A percentile compares a stretch with the other conserved stretches of the same genome.
phyloP scores from a whole-genome alignment of 441 rosid species.

The Eruca vesicaria region DNA sequence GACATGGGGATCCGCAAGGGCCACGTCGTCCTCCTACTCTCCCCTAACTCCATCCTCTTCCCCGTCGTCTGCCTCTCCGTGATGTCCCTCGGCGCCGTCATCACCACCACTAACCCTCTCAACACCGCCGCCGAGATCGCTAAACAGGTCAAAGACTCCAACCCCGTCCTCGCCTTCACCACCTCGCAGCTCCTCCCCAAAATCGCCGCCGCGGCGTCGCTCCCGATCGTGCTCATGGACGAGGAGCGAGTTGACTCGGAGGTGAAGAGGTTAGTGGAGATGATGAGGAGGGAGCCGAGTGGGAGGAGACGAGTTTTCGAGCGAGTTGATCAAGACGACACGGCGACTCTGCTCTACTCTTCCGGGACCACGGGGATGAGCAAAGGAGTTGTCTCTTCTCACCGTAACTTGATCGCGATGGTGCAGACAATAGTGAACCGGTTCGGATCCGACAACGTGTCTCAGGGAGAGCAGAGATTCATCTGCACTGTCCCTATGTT shows the following conservation, averaged over 20 bases:
- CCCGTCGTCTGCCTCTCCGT: conserved; percentile 91
- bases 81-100: conserved; percentile 86
- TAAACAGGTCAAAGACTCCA: conserved; percentile 68
- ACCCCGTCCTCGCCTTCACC: conserved; percentile 74
- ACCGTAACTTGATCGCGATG: conserved; percentile 79
- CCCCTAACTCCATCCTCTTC: conserved; percentile 86
- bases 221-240: conserved; percentile 65
- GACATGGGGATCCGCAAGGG: conserved; percentile 84
- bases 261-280: conserved; percentile 41
- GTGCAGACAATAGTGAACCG: conserved; percentile 60
- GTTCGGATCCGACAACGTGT: conserved; percentile 41
- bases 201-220: conserved; percentile 33
- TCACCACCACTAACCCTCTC: conserved; percentile 95
- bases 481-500: conserved; percentile 96
- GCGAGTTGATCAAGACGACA: conserved; percentile 70
- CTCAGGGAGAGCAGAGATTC: conserved; percentile 41
- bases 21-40: conserved; percentile 77
- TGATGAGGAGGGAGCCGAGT: conserved; percentile 53
- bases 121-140: conserved; percentile 74
- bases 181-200: conserved; percentile 57
- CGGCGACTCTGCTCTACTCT: conserved; percentile 90
- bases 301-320: conserved; percentile 49
- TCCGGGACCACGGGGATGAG: conserved; percentile 92
- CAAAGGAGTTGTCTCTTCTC: conserved; percentile 90
- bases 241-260: conserved; percentile 20